Conservation (phyloP, 768 basidiomycete species). For the Lactarius tabidus region DNA sequence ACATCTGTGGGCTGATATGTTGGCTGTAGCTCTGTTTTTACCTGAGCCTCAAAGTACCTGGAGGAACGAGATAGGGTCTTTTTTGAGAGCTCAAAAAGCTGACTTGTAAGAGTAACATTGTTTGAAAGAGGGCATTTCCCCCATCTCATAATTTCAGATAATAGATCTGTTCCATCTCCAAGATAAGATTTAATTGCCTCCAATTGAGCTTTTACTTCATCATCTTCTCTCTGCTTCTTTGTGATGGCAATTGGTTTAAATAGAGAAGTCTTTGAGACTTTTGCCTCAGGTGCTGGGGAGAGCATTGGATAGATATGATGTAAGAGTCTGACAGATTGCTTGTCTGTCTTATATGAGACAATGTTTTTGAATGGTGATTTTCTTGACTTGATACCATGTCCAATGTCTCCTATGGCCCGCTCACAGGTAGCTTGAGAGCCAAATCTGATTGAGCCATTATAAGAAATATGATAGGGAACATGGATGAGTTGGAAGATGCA, state of each 20-base stretch:
- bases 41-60: background rate
- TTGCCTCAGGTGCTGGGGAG: slow-evolving; percentile 25
- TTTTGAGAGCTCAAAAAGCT: background rate
- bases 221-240: background rate
- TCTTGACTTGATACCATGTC: too few species aligned
- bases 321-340: background rate
- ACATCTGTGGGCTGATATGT: background rate
- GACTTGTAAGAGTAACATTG: background rate
- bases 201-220: background rate
- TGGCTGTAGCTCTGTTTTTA: background rate
- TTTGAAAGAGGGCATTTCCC: background rate
- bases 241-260: background rate
- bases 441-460: too few species aligned
- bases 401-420: too few species aligned
- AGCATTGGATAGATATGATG: background rate
- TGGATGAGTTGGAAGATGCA: too few species aligned
- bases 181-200: background rate
- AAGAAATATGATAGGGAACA: too few species aligned
- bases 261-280: background rate
- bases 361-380: too few species aligned
- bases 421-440: too few species aligned
- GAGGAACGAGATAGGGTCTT: background rate
- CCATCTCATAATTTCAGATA: background rate
- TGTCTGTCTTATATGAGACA: too few species aligned
- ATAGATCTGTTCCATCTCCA: background rate